Percentiles rank a stretch among this genome's conserved stretches.
phyloP scores from a whole-genome alignment of 2,329 filamentous ascomycete genomes.

The Trichoderma guizhouense region DNA sequence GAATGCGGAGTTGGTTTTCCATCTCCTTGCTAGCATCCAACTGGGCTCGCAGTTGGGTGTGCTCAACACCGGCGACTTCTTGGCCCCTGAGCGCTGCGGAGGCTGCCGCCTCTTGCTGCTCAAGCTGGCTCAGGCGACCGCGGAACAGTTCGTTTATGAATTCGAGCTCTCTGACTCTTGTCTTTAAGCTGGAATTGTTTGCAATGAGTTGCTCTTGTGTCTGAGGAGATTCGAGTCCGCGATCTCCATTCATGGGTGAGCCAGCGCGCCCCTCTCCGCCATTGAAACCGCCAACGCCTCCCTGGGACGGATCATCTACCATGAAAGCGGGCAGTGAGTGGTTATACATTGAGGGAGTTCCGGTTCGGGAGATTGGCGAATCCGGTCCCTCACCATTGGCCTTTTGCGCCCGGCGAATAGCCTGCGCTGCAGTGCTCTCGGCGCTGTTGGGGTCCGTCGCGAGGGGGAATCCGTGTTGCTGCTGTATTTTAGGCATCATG shows the following conservation, averaged over 20 bases:
- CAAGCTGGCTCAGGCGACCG: constrained; percentile 72
- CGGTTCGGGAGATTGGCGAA: constrained; percentile 75
- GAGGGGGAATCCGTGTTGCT: constrained; percentile 37
- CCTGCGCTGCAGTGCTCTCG: constrained; percentile 53
- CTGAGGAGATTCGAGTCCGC: constrained; percentile 67
- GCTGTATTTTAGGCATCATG: constrained; percentile 12
- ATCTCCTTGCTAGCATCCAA: constrained; percentile 45
- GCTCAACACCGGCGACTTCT: constrained; percentile 54
- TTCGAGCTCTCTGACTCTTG: constrained; percentile 89
- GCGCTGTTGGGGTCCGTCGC: constrained; percentile 56
- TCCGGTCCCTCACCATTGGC: constrained; percentile 72
- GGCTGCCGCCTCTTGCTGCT: constrained; percentile 69
- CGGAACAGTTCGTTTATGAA: constrained; percentile 85
- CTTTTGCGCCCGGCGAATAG: constrained; percentile 62
- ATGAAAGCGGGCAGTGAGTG: constrained; percentile 79
- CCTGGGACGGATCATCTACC: constrained; percentile 66
- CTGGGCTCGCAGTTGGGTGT: constrained; percentile 55
- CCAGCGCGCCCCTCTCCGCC: constrained; percentile 50
- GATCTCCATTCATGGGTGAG: constrained; percentile 54
- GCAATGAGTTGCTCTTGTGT: constrained; percentile 77
- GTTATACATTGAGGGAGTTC: constrained; percentile 71
- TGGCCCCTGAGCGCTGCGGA: constrained; percentile 59
- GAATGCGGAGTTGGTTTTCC: constrained; percentile 50
- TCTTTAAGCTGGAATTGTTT: constrained; percentile 85
- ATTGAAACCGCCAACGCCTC: constrained; percentile 42